A percentile compares a stretch with the other conserved stretches of the same genome.
phyloP scores from a whole-genome alignment of 306 rosid genomes.

The Alnus glutinosa region DNA sequence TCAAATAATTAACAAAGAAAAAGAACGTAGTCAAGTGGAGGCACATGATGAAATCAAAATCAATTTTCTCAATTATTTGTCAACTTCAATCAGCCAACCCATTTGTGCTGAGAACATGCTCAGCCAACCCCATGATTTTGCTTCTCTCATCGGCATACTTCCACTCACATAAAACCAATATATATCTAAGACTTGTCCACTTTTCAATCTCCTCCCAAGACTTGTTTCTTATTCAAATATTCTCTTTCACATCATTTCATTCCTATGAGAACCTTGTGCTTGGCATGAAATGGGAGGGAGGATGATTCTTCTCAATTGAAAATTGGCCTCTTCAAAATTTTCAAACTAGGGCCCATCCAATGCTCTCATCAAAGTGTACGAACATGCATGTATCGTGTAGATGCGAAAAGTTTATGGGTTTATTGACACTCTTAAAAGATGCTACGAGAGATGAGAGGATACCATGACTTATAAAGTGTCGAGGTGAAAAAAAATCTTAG shows the following conservation, averaged over 20 bases:
- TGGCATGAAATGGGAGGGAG: no score
- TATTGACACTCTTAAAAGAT: no score
- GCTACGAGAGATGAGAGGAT: no score
- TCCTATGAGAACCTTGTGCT: not conserved
- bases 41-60: not conserved
- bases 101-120: not conserved
- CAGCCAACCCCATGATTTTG: not conserved
- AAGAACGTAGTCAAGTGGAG: not conserved
- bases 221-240: not conserved
- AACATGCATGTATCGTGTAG: no score
- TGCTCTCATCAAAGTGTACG: no score
- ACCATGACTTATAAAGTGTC: no score
- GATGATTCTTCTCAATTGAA: no score
- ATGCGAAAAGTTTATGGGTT: no score
- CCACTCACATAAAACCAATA: not conserved
- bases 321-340: no score
- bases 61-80: not conserved
- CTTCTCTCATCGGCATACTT: not conserved
- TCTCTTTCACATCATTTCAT: not conserved
- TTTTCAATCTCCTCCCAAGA: not conserved
- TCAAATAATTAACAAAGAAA: not conserved
- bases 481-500: no score
- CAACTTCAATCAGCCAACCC: not conserved
- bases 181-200: not conserved
- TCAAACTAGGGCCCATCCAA: no score